Evolutionary conservation across 2,329 filamentous ascomycete species (phyloP), one percentile per base, ranked within the genome.

Genomic region (Cladophialophora carrionii): DNA sequence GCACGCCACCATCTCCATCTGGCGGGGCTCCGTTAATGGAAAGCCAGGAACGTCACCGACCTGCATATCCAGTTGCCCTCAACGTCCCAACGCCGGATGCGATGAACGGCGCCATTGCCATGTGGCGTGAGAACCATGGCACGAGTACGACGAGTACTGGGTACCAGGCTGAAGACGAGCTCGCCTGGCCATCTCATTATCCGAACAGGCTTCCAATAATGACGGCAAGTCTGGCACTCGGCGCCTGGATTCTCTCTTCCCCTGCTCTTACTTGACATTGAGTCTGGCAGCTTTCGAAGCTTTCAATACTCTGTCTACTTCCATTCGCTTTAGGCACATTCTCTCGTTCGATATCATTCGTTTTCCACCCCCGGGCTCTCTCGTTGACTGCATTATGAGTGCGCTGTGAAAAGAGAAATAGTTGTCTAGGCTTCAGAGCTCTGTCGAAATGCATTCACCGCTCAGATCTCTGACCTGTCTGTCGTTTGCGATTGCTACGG

Each of bases 21-120:
- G 57, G 66, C 66, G 66, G 60, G 66, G 66, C 60, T 64, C 32
- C 53, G 57, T 34, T 31, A 41, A 62, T 60, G 52, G 29, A 64
- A 68, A 68, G 60, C 63, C 63, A 68, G 66, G 66, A 68, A 68
- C 66, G 57, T 64, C 61, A 67, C 58, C 62, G 46, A 59, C 51
- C 20, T 65, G 62, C 65, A 57, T 64, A 49, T 29, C 24, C 53
- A 24, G 49, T 17, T 37, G 46, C 34, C 10, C n/a, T 34, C 58
- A 61, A 46, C 34, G 48, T 57, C 22, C 41, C 48, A 61, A 26
- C 34, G 22, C 46, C 32, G 32, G 17, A 48, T 54, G 32, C 51
- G 29, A 43, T 31, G 34, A 48, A 43, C 48, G 24, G 55, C 26
- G 29, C 56, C 56, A 56, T 34, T 62, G 63, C 63, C 63, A 68